Conservation (phyloP, 2,329 filamentous ascomycete genomes). For the Onygenales sp. region DNA sequence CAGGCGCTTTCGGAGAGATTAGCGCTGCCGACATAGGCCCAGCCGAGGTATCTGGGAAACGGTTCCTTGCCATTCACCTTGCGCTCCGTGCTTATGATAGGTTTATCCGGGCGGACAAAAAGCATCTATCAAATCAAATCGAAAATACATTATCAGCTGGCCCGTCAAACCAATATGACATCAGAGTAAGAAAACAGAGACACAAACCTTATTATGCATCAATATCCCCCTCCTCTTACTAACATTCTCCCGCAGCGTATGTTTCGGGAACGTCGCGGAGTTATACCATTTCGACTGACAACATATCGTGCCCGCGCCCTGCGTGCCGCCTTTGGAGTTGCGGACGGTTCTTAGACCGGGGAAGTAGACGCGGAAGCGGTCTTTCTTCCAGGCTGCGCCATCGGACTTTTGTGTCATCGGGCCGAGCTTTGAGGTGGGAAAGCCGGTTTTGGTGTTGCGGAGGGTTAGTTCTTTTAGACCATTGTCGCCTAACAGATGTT, state of each 20-base stretch:
- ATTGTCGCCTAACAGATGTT: constrained; percentile 33
- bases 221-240: constrained; percentile 63
- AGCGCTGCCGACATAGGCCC: constrained; percentile 81
- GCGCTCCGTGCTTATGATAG: constrained; percentile 14
- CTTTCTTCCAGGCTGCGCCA: constrained; percentile 30
- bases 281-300: constrained; percentile 66
- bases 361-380: constrained; percentile 67
- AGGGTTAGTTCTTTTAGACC: constrained; percentile 35
- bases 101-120: constrained; percentile 21
- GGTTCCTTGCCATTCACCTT: not conserved
- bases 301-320: constrained; percentile 72
- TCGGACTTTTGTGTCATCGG: constrained; percentile 26
- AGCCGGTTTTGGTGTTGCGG: constrained; percentile 12
- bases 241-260: constrained; percentile 64
- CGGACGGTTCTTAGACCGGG: constrained; percentile 63
- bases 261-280: constrained; percentile 57
- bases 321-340: constrained; percentile 52
- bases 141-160: constrained; percentile 3
- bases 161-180: not conserved
- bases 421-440: constrained; percentile 16
- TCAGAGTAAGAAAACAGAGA: not conserved
- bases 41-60: constrained; percentile 41
- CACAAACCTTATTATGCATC: constrained; percentile 72
- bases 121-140: constrained; percentile 18
- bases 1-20: constrained; percentile 93